Percentiles rank a stretch among this genome's conserved stretches.
Conservation (phyloP, 1,284 basidiomycete genomes). For the Mycena sp. region DNA sequence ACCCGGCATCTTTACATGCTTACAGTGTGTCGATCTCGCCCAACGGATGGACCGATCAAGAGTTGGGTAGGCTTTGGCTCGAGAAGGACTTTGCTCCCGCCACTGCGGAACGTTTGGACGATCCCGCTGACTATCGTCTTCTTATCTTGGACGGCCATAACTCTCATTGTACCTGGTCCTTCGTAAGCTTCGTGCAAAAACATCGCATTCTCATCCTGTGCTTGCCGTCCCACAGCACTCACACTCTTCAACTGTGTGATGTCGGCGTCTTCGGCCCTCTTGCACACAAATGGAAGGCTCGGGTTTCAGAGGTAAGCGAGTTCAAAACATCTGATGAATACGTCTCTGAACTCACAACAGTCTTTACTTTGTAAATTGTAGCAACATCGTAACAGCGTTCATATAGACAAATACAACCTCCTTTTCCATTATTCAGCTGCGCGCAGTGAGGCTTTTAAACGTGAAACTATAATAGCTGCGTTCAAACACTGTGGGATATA, state of each 20-base stretch:
- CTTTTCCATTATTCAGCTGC: background rate
- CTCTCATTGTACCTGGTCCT: too few species aligned
- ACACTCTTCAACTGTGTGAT: too few species aligned
- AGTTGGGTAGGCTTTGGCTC: constrained; percentile 39
- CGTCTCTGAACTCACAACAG: background rate
- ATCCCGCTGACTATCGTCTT: constrained; percentile 38
- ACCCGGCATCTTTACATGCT: background rate
- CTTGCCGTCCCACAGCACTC: too few species aligned
- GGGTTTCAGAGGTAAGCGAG: too few species aligned
- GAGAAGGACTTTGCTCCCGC: constrained; percentile 42
- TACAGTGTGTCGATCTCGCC: constrained; percentile 37
- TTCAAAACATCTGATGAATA: too few species aligned
- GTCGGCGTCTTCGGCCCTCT: too few species aligned
- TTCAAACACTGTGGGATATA: background rate
- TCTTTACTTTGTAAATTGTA: background rate
- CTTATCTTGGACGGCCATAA: constrained; percentile 36
- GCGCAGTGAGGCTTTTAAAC: background rate
- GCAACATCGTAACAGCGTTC: background rate
- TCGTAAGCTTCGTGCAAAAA: too few species aligned
- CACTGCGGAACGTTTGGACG: constrained; percentile 33
- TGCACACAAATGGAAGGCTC: too few species aligned
- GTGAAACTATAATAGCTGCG: background rate
- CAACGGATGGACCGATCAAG: constrained; percentile 47
- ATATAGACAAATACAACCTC: background rate
- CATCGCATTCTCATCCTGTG: too few species aligned